Evolutionary conservation across 2,329 filamentous ascomycete species (phyloP), one percentile per base, ranked within the genome.

Genomic region (Colletotrichum abscissum): DNA sequence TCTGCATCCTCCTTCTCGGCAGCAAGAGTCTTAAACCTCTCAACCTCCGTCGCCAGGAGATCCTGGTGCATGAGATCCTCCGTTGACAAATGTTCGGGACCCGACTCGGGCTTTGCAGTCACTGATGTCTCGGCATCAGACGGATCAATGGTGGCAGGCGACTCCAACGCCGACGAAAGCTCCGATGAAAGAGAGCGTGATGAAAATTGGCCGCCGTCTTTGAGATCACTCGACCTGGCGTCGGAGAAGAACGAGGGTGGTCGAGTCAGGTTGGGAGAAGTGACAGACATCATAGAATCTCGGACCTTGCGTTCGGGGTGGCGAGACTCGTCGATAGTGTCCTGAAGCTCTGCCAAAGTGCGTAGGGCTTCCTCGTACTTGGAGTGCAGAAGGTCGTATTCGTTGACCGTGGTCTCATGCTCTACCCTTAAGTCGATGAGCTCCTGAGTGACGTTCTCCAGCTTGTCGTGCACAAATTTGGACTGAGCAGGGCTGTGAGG

Each of bases 141-240:
- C 63, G 88, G 88, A 77, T 92, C 91, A 75, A 87, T 87, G 75
- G 91, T 92, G 78, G 88, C 87, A 78, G 91, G 90, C 80, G 93
- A 94, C 79, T 93, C 93, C 89, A 93, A 91, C 87, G 91, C 94
- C 82, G 93, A 97, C 79, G 94, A 97, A 82, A 98, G 90, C 85
- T 98, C 97, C 85, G 95, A 97, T 77, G 95, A 98, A 78, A 98
- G 92, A 80, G 95, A 98, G 82, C 93, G 95, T 86, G 95, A 95
- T 79, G 94, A 95, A 80, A 87, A 88, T 84, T 91, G 91, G 83
- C 86, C 84, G 65, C 84, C 86, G 86, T 92, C 89, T 85, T 92
- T 95, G 81, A 90, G 85, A 80, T 91, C 92, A 84, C 90, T 92
- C 79, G 91, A 90, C 84, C 91, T 92, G 78, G 88, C 87, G 80